Evolutionary conservation across 139 green algal species (phyloP), one percentile per base, ranked within the genome.

Genomic region (Chlorella sp.): DNA sequence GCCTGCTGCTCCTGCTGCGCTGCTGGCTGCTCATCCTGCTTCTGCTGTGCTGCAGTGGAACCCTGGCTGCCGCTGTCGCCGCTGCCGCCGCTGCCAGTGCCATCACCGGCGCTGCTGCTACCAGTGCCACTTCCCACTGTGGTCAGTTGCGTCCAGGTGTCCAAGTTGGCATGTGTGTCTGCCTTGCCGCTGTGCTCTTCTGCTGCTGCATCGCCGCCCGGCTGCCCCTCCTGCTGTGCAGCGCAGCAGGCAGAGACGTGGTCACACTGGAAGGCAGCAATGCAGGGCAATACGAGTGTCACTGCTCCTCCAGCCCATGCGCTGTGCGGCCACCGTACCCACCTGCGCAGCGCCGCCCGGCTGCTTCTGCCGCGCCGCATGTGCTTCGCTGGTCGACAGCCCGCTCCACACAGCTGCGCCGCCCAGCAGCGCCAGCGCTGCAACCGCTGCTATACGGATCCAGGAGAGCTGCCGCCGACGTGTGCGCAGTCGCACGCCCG

Each of bases 401-500:
- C 77, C 67, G 13, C 44, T 83, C 77, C 77, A 83, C 11, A 83
- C 14, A 41, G 60, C 77, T 16, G 41, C 44, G 77, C 77, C 77
- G 77, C 77, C 77, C 30, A 83, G 40, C 77, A 46, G 60, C 60
- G 77, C 77, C 38, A 83, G 4, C 28, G 56, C 60, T 8, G 40
- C 77, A 40, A 83, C 43, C 9, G 41, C 60, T 17, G 13, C 30
- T 28, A 83, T 0, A 4, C 22, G 77, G 40, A 73, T 69, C 77
- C 40, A 60, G 13, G 30, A 14, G 41, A n/a, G n/a, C 60, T 64
- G 77, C 58, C 77, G 67, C 34, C 48, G 13, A 7, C 14, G 4
- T 6, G n/a, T 40, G 32, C 48, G 48, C 75, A 69, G 19, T 2
- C 44, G 73, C n/a, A 41, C 46, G 11, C 46, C 73, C 2, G 46